A percentile compares a stretch with the other conserved stretches of the same genome.
These are phyloP conservation scores for Didymella arachidicola DNA, from an alignment of 2,329 filamentous ascomycete species.

Conservation along the genomic window DNA sequence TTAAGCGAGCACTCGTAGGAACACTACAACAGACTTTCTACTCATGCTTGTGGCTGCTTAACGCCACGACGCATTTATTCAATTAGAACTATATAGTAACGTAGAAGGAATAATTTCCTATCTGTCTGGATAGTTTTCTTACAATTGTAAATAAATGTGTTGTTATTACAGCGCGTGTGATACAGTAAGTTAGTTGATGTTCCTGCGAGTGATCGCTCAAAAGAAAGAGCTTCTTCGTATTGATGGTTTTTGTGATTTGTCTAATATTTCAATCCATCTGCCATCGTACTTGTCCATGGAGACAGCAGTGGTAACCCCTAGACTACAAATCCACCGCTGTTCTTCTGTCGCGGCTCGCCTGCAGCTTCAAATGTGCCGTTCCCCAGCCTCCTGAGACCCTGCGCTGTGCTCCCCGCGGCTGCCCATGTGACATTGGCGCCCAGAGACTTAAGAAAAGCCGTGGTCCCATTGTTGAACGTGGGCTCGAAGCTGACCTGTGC, in stretches of 20 bases:
- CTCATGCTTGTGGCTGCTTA: too few relatives aligned
- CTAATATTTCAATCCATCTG: not conserved
- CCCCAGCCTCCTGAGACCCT: constrained; percentile 67
- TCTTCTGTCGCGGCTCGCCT: constrained; percentile 75
- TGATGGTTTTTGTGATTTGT: not conserved
- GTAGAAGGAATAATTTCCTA: too few relatives aligned
- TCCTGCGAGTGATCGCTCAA: too few relatives aligned
- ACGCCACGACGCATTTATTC: too few relatives aligned
- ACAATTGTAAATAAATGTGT: too few relatives aligned
- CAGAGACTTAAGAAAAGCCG: constrained; percentile 66
- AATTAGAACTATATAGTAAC: too few relatives aligned
- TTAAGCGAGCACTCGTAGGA: too few relatives aligned
- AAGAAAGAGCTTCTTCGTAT: too few relatives aligned
- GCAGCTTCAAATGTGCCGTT: constrained; percentile 81
- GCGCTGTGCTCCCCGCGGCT: constrained; percentile 71
- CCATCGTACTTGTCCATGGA: not conserved
- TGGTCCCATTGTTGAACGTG: constrained; percentile 69
- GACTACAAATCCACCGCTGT: constrained; percentile 70
- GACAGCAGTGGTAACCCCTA: constrained; percentile 32
- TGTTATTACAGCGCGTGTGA: too few relatives aligned
- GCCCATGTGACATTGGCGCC: constrained; percentile 79
- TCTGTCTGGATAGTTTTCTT: too few relatives aligned
- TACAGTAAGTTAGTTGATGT: too few relatives aligned
- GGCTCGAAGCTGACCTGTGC: constrained; percentile 74
- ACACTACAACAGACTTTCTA: too few relatives aligned